Evolutionary conservation across 768 basidiomycete genomes (phyloP).

Genomic region (Xanthoconium purpureum): DNA sequence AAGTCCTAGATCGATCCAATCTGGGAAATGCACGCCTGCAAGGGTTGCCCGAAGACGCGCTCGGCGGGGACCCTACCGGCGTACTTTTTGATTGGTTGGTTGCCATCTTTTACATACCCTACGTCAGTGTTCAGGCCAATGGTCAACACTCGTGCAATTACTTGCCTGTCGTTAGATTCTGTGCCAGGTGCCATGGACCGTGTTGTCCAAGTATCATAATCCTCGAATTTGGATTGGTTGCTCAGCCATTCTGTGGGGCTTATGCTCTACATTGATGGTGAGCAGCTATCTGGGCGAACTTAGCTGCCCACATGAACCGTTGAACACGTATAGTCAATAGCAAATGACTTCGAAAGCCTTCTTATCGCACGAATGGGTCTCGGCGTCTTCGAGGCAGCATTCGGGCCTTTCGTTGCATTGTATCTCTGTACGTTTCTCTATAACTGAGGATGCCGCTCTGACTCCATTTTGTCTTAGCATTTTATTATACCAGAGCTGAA

Average conservation of each 20-base stretch:
- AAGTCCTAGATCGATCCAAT: slow-evolving; percentile 70
- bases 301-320: not conserved
- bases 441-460: slow-evolving; percentile 13
- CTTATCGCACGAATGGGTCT: slow-evolving; percentile 31
- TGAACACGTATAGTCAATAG: slow-evolving; percentile 21
- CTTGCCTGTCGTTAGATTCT: slow-evolving; percentile 54
- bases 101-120: slow-evolving; percentile 76
- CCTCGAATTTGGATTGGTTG: slow-evolving; percentile 71
- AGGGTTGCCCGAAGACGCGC: slow-evolving; percentile 59
- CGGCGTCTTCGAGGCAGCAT: slow-evolving; percentile 36
- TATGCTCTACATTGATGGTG: slow-evolving; percentile 71
- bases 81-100: slow-evolving; percentile 75
- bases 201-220: slow-evolving; percentile 63
- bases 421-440: slow-evolving; percentile 26
- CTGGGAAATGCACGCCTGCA: slow-evolving; percentile 80
- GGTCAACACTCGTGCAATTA: not conserved
- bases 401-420: slow-evolving; percentile 32
- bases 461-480: slow-evolving; percentile 28
- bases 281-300: not conserved
- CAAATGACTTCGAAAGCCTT: slow-evolving; percentile 27
- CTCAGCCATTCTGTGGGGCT: slow-evolving; percentile 70
- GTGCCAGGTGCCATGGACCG: slow-evolving; percentile 64
- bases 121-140: slow-evolving; percentile 42
- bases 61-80: slow-evolving; percentile 68
- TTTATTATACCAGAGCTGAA: slow-evolving; percentile 49